Evolutionary conservation across 1,284 basidiomycete species (phyloP), one percentile per base, ranked within the genome.

Genomic region (Ganoderma meredithae): DNA sequence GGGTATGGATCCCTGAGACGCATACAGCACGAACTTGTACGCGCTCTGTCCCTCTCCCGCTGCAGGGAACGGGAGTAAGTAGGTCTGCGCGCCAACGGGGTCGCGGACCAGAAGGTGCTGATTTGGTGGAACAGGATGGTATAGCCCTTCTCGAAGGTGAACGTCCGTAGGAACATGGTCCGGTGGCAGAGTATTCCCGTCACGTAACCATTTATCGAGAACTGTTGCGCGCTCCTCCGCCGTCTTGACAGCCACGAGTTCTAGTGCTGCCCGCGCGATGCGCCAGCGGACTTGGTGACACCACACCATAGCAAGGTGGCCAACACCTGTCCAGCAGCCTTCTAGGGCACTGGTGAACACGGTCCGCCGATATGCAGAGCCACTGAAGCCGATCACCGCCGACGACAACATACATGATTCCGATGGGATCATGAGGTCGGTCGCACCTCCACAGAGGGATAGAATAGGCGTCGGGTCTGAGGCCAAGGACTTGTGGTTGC

Each of bases 231-330:
- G 82, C 2, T 79, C 80, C 3, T 69, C 60, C 0, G 77, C 72
- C 7, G 77, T 74, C 1, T 68, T 63, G 8, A 80, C 76, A 4
- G 75, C 78, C 2, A 86, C 88, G 60, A 95, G 83, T 70, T 95
- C 91, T 6, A 98, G 81, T 12, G 92, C 86, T 8, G 90, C 88
- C 56, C 93, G 84, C 1, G 97, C 97, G 17, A 99, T 84, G 43
- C 90, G 88, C 90, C 92, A 94, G 39, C 98, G 90, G 19, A 99
- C 90, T 80, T 99, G 98, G 79, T 99, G 95, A 78, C 98, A 99
- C 98, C 98, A 99, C 13, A 99, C 95, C 88, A 99, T 97, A 65
- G 95, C 96, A 62, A 92, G 89, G 79, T 99, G 98, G 47, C 97
- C 97, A 3, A 99, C 94, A 1, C 95, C 94, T 0, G 96, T 96